Percentiles rank a stretch among this genome's conserved stretches.
Conservation (phyloP, 192 early-diverging fungal species). For the Borealophlyctis nickersoniae region DNA sequence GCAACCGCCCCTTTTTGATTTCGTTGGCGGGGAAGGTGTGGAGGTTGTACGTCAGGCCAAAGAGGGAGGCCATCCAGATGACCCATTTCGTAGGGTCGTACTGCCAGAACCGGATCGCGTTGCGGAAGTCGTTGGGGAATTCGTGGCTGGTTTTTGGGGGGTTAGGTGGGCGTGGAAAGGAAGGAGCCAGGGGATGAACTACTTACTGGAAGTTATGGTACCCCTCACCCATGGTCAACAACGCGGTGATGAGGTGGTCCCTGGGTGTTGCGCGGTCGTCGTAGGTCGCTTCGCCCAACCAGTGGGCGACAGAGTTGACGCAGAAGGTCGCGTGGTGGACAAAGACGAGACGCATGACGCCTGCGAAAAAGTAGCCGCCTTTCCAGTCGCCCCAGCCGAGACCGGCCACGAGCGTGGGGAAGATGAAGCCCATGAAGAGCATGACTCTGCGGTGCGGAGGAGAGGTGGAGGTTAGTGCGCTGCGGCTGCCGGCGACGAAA, state of each 20-base stretch:
- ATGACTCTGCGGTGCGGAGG: conserved; percentile 52
- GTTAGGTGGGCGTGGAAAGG: conserved; percentile 75
- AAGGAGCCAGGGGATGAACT: conserved; percentile 62
- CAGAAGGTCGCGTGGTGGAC: conserved; percentile 58
- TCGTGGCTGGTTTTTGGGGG: too few species aligned
- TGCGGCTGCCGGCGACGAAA: not conserved
- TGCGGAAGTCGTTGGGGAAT: conserved; percentile 56
- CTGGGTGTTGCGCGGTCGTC: conserved; percentile 76
- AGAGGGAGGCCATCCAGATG: conserved; percentile 35
- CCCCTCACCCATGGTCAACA: conserved; percentile 54
- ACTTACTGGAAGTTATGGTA: conserved; percentile 76
- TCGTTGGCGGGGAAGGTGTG: conserved; percentile 44
- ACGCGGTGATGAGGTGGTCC: conserved; percentile 44
- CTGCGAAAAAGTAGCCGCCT: conserved; percentile 49
- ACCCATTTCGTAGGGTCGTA: conserved; percentile 60
- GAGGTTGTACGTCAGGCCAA: conserved; percentile 50
- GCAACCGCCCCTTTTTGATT: conserved; percentile 53
- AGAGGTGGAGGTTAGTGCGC: conserved; percentile 2
- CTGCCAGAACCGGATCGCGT: conserved; percentile 47
- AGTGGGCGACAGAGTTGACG: conserved; percentile 61
- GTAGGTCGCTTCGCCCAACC: conserved; percentile 38
- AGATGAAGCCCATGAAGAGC: conserved; percentile 66
- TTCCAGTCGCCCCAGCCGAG: conserved; percentile 61
- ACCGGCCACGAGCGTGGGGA: conserved; percentile 85
- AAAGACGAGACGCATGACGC: conserved; percentile 45